Conservation (phyloP, 768 basidiomycete species). For the Lentinula lateritia region DNA sequence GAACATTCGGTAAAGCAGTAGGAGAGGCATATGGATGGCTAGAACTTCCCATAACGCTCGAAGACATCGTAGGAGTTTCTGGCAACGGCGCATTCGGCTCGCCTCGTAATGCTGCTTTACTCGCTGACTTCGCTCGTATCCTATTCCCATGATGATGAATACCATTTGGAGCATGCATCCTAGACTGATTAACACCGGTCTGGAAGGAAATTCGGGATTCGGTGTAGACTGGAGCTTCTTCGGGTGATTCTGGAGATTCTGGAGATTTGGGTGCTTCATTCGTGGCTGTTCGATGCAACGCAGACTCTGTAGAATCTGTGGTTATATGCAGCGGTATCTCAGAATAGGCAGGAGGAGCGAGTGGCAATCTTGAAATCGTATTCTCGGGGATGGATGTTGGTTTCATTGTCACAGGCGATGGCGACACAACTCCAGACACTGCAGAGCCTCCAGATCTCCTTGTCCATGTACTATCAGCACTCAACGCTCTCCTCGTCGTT, state of each 20-base stretch:
- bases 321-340: background rate
- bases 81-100: background rate
- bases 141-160: background rate
- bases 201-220: slow-evolving; percentile 2
- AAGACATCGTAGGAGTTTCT: background rate
- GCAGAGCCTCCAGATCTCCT: background rate
- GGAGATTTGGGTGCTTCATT: background rate
- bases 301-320: background rate
- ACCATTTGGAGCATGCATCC: background rate
- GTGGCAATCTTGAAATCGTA: background rate
- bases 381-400: background rate
- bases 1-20: background rate
- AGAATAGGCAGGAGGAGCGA: background rate
- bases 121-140: background rate
- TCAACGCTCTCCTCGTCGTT: background rate
- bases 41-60: background rate
- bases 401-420: too few species aligned
- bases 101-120: background rate
- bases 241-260: background rate
- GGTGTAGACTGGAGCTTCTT: background rate
- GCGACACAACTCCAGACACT: background rate
- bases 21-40: background rate
- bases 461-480: background rate
- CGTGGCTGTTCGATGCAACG: background rate
- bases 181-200: background rate